Evolutionary conservation across 768 basidiomycete genomes (phyloP).

Genomic region (Suillus clintonianus): DNA sequence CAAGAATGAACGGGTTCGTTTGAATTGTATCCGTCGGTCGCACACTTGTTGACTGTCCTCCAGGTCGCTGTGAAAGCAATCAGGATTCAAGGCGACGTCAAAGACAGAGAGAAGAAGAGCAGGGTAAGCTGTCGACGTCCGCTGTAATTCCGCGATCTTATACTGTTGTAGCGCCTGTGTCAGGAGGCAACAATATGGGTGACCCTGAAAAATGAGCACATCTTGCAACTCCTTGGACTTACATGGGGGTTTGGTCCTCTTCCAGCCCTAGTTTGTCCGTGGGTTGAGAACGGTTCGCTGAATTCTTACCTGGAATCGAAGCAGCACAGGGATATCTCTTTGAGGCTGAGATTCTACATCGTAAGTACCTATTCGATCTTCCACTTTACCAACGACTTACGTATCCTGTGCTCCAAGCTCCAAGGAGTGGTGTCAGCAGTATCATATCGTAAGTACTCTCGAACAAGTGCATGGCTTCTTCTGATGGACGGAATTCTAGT

Average conservation of each 20-base stretch:
- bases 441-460: slow-evolving; percentile 33
- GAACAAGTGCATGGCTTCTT: neutral
- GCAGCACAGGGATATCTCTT: slow-evolving; percentile 37
- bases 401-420: slow-evolving; percentile 27
- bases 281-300: slow-evolving; percentile 42
- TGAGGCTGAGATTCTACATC: slow-evolving; percentile 36
- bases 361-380: slow-evolving; percentile 23
- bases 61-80: slow-evolving; percentile 9
- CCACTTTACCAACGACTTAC: neutral
- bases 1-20: neutral
- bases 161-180: slow-evolving; percentile 19
- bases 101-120: slow-evolving; percentile 1
- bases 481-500: neutral
- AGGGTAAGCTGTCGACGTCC: neutral
- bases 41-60: neutral
- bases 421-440: slow-evolving; percentile 42
- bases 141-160: neutral
- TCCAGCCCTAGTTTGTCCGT: slow-evolving; percentile 42
- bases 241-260: slow-evolving; percentile 39
- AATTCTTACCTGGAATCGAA: slow-evolving; percentile 38
- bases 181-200: slow-evolving; percentile 42
- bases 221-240: slow-evolving; percentile 38
- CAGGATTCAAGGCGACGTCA: neutral
- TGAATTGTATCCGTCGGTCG: too few relatives aligned
- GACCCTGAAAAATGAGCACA: slow-evolving; percentile 38